Conservation (phyloP, 768 basidiomycete species). For the Harrya chromipes region DNA sequence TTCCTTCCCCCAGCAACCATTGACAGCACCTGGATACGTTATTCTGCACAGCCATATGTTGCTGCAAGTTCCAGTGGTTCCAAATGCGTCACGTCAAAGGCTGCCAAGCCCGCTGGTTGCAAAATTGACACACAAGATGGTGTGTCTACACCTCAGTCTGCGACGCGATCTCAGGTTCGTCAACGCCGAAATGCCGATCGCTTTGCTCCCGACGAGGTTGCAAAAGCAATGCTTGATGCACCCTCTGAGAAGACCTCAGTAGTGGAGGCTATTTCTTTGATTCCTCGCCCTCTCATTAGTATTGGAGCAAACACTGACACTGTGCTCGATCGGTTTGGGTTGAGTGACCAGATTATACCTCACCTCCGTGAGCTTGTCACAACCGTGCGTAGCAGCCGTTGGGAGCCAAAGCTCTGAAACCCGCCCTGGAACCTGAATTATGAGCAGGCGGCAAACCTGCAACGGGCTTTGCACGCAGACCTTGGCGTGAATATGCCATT, state of each 20-base stretch:
- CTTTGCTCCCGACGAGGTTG: neutral
- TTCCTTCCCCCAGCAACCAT: too few relatives aligned
- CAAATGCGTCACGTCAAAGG: too few relatives aligned
- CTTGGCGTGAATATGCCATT: neutral
- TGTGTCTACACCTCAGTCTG: too few relatives aligned
- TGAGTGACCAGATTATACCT: slow-evolving; percentile 2
- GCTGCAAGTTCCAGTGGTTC: too few relatives aligned
- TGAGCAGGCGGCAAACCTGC: slow-evolving; percentile 6
- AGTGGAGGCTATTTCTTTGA: neutral
- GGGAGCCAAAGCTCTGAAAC: slow-evolving; percentile 1
- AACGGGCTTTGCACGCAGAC: neutral
- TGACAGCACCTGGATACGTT: too few relatives aligned
- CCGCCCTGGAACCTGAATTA: slow-evolving; percentile 7
- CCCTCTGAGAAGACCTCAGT: neutral
- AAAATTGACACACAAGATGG: too few relatives aligned
- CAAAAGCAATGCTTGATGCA: neutral
- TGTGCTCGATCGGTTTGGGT: slow-evolving; percentile 4
- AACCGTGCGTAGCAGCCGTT: slow-evolving; percentile 1
- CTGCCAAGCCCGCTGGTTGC: too few relatives aligned
- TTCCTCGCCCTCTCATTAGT: slow-evolving; percentile 2
- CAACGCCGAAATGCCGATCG: neutral
- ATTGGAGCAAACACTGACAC: slow-evolving; percentile 6
- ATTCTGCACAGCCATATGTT: too few relatives aligned
- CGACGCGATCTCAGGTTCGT: too few relatives aligned
- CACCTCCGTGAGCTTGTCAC: neutral